These are phyloP conservation scores for Arbutus unedo DNA, from an alignment of 148 eudicot genomes.

Conservation along the genomic window DNA sequence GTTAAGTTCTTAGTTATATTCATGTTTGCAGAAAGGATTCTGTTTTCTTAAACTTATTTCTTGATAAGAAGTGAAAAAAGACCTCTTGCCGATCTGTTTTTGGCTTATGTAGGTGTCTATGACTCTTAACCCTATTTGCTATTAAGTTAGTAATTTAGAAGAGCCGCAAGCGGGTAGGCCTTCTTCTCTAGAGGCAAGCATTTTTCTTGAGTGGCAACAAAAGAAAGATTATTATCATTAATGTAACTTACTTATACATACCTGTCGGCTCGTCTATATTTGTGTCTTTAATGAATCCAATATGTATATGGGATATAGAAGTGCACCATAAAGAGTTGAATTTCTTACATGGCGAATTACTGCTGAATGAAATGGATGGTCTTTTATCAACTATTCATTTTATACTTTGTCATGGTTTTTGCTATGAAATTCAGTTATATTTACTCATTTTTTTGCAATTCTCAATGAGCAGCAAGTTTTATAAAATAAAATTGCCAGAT, in stretches of 20 bases:
- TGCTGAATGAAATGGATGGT: neutral
- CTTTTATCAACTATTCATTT: conserved; percentile 1
- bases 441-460: neutral
- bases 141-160: neutral
- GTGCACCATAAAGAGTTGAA: neutral
- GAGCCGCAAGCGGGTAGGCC: too few relatives aligned
- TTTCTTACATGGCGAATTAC: neutral
- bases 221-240: neutral
- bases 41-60: neutral
- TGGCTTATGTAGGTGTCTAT: neutral
- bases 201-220: neutral
- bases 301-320: neutral
- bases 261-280: neutral
- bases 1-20: neutral
- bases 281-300: neutral
- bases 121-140: neutral
- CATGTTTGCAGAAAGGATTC: neutral
- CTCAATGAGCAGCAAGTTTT: neutral
- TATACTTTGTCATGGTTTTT: neutral
- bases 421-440: neutral
- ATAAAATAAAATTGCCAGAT: conserved; percentile 38
- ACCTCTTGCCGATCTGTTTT: neutral
- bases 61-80: neutral
- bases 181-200: neutral
- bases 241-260: neutral